Percentiles rank a stretch among this genome's conserved stretches.
Conservation (phyloP, 352 stramenopile species). For the Globisporangium paroecandrum region DNA sequence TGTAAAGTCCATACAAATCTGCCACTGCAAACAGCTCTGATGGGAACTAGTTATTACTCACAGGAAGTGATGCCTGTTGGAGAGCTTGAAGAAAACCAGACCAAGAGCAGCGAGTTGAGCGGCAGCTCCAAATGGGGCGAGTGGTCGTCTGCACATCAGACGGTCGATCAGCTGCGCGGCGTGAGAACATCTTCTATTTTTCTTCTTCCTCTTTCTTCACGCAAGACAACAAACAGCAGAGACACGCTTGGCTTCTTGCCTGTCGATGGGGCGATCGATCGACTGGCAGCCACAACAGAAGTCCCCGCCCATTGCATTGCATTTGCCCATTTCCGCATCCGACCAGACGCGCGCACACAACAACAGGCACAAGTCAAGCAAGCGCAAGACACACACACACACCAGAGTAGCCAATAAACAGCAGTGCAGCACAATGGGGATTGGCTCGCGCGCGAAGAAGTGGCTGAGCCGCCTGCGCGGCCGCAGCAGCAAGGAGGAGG, state of each 20-base stretch:
- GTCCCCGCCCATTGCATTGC: neutral
- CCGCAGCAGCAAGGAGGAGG: slow-evolving; percentile 49
- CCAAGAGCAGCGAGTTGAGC: neutral
- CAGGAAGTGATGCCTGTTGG: slow-evolving; percentile 7
- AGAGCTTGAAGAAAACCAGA: neutral
- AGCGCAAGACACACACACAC: neutral
- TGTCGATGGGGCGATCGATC: neutral
- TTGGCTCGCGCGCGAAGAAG: slow-evolving; percentile 41
- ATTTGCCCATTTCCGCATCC: slow-evolving; percentile 7
- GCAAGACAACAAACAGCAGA: neutral
- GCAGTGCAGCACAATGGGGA: slow-evolving; percentile 28
- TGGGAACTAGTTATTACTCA: slow-evolving; percentile 6
- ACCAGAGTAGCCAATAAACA: neutral
- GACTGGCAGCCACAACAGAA: neutral
- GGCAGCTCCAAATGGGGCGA: neutral
- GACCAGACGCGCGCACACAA: neutral
- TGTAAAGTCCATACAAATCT: neutral
- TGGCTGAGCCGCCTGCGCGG: slow-evolving; percentile 47
- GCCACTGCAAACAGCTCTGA: neutral
- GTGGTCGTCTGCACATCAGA: slow-evolving; percentile 3
- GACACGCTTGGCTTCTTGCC: neutral
- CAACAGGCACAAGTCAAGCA: neutral
- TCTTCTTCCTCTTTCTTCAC: neutral
- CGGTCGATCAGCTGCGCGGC: slow-evolving; percentile 1
- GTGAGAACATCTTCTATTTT: slow-evolving; percentile 3